Evolutionary conservation across 2,329 filamentous ascomycete species (phyloP), one percentile per base, ranked within the genome.

Genomic region (Aspergillus bombycis): DNA sequence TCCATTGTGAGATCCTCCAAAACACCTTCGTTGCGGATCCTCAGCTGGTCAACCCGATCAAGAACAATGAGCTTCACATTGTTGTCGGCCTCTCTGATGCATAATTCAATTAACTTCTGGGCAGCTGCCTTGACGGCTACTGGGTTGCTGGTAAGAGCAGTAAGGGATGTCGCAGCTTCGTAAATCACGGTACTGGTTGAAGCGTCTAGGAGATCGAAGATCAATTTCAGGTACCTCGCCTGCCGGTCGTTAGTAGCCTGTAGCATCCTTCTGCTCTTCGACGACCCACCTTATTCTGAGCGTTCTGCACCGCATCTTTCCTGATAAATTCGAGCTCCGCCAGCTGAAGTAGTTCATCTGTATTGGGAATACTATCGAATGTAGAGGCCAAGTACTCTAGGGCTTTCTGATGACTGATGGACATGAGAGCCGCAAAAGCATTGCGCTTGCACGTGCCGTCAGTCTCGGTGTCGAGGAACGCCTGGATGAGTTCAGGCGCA

Each of bases 31-130:
- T 97, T 96, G 79, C 92, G 92, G 76, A 90, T 89, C 71, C 94
- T 87, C 66, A 97, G 80, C 72, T 94, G 90, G 72, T 97, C 91
- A 43, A 99, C 95, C 53, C 94, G 91, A 74, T 98, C 95, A 50
- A 99, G 85, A 23, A 99, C 95, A 71, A 99, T 99, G 53, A 99
- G 89, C 82, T 99, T 99, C 68, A 99, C 95, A 75, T 99, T 99
- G 84, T 99, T 99, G 78, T 99, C 95, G 0, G 95, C 90, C 80
- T 98, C 95, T 81, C 96, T 97, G 77, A 99, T 97, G 76, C 91
- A 93, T 10, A 99, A 85, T 79, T 99, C 95, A 68, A 98, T 97
- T 77, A 99, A 95, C 76, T 99, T 99, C 71, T 88, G 87, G 16
- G 95, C 95, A 11, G 95, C 95, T 30, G 95, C 95, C 82, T 98